These are phyloP conservation scores for Thielaviopsis euricoi DNA, from an alignment of 2,329 filamentous ascomycete species.

Conservation along the genomic window DNA sequence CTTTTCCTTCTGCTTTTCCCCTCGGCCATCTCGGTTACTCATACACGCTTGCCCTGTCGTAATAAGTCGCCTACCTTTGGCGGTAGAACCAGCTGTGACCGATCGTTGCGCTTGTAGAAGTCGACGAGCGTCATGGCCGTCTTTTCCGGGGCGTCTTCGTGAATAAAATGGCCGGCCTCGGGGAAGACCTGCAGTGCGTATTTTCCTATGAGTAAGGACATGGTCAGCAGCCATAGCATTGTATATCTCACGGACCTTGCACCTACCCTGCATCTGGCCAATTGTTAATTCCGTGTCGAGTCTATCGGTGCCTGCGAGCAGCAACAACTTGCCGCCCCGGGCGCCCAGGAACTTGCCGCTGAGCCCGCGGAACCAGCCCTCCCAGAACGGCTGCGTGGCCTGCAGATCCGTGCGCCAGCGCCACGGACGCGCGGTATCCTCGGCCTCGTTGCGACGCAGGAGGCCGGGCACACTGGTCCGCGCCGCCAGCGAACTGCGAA, in stretches of 20 bases:
- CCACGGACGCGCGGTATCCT: conserved; percentile 35
- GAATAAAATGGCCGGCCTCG: conserved; percentile 89
- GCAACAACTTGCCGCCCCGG: conserved; percentile 65
- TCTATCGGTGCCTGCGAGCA: conserved; percentile 78
- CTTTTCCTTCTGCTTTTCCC: too few relatives aligned
- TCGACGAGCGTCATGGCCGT: conserved; percentile 73
- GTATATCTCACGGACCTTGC: not conserved
- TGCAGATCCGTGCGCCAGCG: conserved; percentile 74
- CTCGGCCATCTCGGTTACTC: too few relatives aligned
- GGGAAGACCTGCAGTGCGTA: conserved; percentile 92
- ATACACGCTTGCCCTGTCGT: conserved; percentile 44
- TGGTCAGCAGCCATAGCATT: not conserved
- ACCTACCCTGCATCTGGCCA: conserved; percentile 83
- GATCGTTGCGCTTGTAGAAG: conserved; percentile 83
- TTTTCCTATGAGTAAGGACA: conserved; percentile 45
- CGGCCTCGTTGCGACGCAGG: conserved; percentile 32
- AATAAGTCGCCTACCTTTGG: conserved; percentile 74
- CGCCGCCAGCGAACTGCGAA: conserved; percentile 71
- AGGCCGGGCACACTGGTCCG: conserved; percentile 74
- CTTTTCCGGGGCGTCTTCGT: conserved; percentile 86
- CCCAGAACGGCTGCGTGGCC: conserved; percentile 80
- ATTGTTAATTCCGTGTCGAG: conserved; percentile 87
- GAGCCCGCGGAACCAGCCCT: conserved; percentile 79
- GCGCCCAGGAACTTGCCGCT: conserved; percentile 76
- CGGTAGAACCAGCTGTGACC: conserved; percentile 67